phyloP scores from a whole-genome alignment of 331 rosid genomes.

The Malus hybrid region DNA sequence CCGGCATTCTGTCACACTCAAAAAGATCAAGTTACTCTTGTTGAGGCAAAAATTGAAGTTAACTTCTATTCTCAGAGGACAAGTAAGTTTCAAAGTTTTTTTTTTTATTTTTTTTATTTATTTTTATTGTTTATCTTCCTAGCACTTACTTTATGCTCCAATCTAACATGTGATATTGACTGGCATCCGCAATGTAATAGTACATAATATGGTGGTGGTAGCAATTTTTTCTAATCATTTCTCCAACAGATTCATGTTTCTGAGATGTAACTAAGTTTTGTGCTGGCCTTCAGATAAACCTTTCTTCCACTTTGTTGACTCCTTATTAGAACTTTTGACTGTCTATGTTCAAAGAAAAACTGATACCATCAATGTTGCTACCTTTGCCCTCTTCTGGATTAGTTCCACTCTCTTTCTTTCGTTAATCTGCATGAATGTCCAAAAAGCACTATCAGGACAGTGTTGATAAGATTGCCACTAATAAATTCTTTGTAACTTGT shows the following conservation, averaged over 20 bases:
- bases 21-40: slow-evolving; percentile 86
- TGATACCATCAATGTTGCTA: background rate
- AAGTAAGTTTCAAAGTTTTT: slow-evolving; percentile 55
- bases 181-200: background rate
- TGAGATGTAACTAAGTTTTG: background rate
- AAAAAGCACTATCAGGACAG: background rate
- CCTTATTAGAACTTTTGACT: background rate
- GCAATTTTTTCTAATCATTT: background rate
- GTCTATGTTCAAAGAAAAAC: background rate
- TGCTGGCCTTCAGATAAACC: background rate
- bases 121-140: background rate
- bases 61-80: slow-evolving; percentile 82
- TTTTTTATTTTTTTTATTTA: too few relatives aligned
- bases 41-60: slow-evolving; percentile 90
- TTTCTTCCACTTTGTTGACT: background rate
- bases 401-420: background rate
- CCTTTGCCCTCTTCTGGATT: background rate
- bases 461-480: background rate
- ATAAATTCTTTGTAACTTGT: background rate
- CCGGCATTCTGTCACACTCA: slow-evolving; percentile 92
- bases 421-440: background rate
- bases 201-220: background rate
- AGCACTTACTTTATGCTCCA: background rate
- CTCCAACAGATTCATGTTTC: background rate
- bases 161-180: background rate